Base-by-base conservation (phyloP, 176 grass and related monocot species). In the Triticum dicoccoides region DNA sequence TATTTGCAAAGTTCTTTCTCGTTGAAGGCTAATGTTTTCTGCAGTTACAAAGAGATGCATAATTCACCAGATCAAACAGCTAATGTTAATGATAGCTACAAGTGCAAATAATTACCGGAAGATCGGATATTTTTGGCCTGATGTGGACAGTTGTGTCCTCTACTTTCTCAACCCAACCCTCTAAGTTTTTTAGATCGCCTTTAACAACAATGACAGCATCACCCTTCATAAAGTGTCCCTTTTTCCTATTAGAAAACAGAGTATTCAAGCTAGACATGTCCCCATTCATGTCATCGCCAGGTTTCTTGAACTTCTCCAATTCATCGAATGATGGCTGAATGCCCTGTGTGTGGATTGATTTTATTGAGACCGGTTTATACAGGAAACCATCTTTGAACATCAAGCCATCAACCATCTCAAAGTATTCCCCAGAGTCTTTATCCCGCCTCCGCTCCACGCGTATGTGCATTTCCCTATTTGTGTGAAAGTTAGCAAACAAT, bases 131-230 rank as follows among this genome's bases (percentile, higher is more conserved):
- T 88, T 99, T 99, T 6, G 97, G 90, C 71, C 82, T 98, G 63
- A 98, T 88, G 75, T 99, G 85, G 63, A 99, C 97, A 41, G 90
- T 99, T 32, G 91, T 94, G 38, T 99, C 97, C 80, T 99, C 97
- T 49, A 99, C 97, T 90, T 99, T 99, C 69, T 99, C 97, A 87
- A 99, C 94, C 97, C 97, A 99, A 17, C 94, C 97, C 83, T 94
- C 89, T 77, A 99, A 80, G 86, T 97, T 97, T 90, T 99, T 96
- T 2, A 94, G 88, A 83, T 97, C 97, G 0, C 94, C 97, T 62
- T 93, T 93, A 61, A 94, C 52, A 87, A 96, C 90, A 87, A 99
- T 94, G 20, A 99, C 94, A 8, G 92, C 94, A 61, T 99, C 94
- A 84, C 94, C 94, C 87, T 99, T 99, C 97, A 96, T 93, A 77